Conservation (phyloP, 192 early-diverging fungal species). For the Funneliformis geosporum region DNA sequence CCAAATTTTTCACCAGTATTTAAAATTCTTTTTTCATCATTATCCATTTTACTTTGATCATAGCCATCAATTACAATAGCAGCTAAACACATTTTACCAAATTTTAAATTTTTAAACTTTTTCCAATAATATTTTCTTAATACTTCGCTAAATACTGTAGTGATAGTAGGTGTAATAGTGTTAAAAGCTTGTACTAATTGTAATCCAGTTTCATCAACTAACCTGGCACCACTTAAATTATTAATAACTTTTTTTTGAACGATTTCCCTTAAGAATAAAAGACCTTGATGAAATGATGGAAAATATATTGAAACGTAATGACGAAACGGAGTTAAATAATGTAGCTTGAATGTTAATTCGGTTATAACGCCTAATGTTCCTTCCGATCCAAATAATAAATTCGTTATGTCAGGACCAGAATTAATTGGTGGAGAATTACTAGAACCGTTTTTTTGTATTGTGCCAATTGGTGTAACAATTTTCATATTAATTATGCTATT, state of each 20-base stretch:
- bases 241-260: conserved; percentile 12
- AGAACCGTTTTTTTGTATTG: neutral
- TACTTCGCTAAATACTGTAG: neutral
- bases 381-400: conserved; percentile 19
- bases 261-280: conserved; percentile 13
- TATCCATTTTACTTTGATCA: neutral
- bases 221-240: neutral
- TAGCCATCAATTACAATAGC: conserved; percentile 10
- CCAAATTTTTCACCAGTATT: neutral
- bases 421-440: neutral
- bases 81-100: conserved; percentile 24
- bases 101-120: conserved; percentile 1
- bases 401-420: neutral
- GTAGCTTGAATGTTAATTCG: conserved; percentile 1
- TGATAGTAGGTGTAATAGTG: neutral
- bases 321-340: neutral
- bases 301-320: conserved; percentile 19
- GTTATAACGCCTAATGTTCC: conserved; percentile 16
- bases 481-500: conserved; percentile 17
- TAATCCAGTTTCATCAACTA: conserved; percentile 10
- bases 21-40: conserved; percentile 3
- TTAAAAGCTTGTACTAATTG: conserved; percentile 12
- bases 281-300: neutral
- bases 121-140: conserved; percentile 20
- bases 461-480: conserved; percentile 10